Conservation (phyloP, 2,329 filamentous ascomycete species). For the Xenoacremonium recifei region DNA sequence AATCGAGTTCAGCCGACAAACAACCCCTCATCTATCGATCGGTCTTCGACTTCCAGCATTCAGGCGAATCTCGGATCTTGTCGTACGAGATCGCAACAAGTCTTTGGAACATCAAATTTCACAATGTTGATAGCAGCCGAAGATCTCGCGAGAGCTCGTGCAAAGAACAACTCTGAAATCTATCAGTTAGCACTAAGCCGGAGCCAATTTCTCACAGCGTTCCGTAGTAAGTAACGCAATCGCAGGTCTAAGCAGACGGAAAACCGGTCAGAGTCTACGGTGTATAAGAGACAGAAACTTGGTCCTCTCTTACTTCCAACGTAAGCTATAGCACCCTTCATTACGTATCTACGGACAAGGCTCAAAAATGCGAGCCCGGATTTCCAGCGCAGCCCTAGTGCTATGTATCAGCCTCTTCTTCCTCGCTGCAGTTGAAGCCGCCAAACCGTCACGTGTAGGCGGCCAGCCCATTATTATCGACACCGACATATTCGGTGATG, state of each 20-base stretch:
- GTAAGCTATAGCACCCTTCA: not conserved
- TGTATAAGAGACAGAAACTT: not conserved
- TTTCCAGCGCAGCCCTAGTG: not conserved
- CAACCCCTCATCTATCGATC: not conserved
- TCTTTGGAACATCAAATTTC: not conserved
- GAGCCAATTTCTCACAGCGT: not conserved
- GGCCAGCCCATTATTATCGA: constrained; percentile 37
- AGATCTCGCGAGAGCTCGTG: not conserved
- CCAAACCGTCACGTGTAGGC: not conserved
- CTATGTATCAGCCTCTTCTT: not conserved
- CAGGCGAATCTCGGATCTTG: not conserved
- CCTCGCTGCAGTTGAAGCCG: not conserved
- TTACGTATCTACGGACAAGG: not conserved
- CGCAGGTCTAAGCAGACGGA: not conserved
- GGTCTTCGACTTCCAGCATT: not conserved
- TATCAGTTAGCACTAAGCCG: constrained; percentile 1
- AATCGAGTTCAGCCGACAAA: not conserved
- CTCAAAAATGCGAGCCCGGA: not conserved
- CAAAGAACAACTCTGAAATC: not conserved
- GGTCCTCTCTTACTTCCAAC: not conserved
- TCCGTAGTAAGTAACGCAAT: not conserved
- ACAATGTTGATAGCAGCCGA: not conserved
- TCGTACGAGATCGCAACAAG: not conserved
- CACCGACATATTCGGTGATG: constrained; percentile 46
- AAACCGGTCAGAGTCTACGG: too few relatives aligned